phyloP scores from a whole-genome alignment of 2,329 filamentous ascomycete genomes.

The Lecanicillium sp. region DNA sequence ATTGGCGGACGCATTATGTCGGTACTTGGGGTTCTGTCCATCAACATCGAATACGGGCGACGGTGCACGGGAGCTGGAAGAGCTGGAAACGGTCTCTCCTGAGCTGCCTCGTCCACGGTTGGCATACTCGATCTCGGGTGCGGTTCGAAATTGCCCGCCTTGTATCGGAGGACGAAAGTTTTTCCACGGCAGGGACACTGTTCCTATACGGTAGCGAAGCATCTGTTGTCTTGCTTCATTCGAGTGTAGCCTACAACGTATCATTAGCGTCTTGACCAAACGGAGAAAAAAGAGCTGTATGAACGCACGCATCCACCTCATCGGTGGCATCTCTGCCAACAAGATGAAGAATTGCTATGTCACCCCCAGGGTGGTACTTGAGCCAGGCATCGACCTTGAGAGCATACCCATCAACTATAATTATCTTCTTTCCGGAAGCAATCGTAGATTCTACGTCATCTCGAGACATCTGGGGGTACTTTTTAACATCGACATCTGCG shows the following conservation, averaged over 20 bases:
- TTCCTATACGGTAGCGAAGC: slow-evolving; percentile 75
- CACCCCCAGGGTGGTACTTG: slow-evolving; percentile 83
- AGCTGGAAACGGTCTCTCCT: slow-evolving; percentile 28
- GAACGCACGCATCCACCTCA: slow-evolving; percentile 76
- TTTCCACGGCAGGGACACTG: slow-evolving; percentile 70
- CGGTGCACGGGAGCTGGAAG: slow-evolving; percentile 42
- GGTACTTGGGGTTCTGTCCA: slow-evolving; percentile 19
- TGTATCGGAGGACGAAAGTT: slow-evolving; percentile 92
- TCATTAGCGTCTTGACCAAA: slow-evolving; percentile 9
- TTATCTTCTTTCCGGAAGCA: slow-evolving; percentile 67
- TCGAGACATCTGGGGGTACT: slow-evolving; percentile 2
- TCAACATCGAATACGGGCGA: slow-evolving; percentile 41
- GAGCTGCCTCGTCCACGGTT: slow-evolving; percentile 9
- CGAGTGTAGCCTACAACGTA: slow-evolving; percentile 66
- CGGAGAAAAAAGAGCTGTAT: slow-evolving; percentile 1
- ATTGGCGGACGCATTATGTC: slow-evolving; percentile 13
- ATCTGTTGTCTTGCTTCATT: slow-evolving; percentile 66
- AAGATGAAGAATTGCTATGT: slow-evolving; percentile 88
- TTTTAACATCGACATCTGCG: neutral
- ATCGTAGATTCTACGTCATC: slow-evolving; percentile 62
- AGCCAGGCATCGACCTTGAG: slow-evolving; percentile 86
- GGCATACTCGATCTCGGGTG: slow-evolving; percentile 19
- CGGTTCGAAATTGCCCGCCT: slow-evolving; percentile 64
- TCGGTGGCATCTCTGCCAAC: slow-evolving; percentile 89
- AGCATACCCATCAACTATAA: slow-evolving; percentile 75